These are phyloP conservation scores for Alternaria sp. DNA, from an alignment of 2,329 filamentous ascomycete species.

Conservation along the genomic window DNA sequence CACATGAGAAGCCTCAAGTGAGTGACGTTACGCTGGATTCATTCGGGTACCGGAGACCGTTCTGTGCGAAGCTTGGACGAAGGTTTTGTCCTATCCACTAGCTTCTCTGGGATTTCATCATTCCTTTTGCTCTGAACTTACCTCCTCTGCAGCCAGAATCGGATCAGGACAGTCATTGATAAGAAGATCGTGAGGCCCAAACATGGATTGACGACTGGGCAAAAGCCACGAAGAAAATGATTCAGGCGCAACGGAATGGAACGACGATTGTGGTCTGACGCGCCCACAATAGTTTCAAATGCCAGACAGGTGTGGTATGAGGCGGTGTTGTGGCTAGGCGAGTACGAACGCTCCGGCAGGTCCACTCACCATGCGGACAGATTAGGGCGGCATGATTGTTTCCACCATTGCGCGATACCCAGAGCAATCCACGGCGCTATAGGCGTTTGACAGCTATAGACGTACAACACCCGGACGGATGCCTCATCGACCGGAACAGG, in stretches of 20 bases:
- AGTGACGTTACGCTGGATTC: constrained; percentile 20
- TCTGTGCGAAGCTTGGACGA: not conserved
- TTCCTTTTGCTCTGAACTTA: not conserved
- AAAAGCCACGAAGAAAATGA: not conserved
- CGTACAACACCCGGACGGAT: constrained; percentile 7
- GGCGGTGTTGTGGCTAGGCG: constrained; percentile 5
- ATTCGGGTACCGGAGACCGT: not conserved
- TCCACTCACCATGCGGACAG: constrained; percentile 20
- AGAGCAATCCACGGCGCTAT: constrained; percentile 1
- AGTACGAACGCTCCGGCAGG: constrained; percentile 18
- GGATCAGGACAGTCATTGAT: not conserved
- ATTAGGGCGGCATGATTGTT: constrained; percentile 10
- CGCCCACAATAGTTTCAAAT: not conserved
- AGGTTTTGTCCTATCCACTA: not conserved
- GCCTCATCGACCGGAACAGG: constrained; percentile 13
- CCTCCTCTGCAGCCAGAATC: not conserved
- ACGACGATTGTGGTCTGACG: not conserved
- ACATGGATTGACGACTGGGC: not conserved
- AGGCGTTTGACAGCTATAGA: constrained; percentile 13
- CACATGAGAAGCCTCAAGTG: constrained; percentile 56
- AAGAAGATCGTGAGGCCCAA: not conserved
- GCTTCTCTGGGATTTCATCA: not conserved
- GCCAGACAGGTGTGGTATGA: not conserved
- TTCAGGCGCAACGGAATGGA: not conserved
- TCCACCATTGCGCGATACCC: constrained; percentile 12